Evolutionary conservation across 306 rosid genomes (phyloP).

Genomic region (Astragalus membranaceus): DNA sequence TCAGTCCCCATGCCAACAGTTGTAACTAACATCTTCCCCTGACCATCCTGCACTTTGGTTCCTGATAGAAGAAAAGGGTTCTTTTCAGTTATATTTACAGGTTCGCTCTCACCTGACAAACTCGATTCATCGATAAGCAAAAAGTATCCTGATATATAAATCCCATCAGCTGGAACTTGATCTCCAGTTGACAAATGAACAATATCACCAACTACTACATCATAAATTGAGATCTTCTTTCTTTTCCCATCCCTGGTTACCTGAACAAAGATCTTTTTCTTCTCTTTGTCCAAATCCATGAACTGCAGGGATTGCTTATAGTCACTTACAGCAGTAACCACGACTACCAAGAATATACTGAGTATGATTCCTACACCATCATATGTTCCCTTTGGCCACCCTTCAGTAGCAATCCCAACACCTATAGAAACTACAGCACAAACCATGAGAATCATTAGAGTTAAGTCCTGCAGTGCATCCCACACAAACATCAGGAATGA

Average conservation of each 20-base stretch:
- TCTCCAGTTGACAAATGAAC: slow-evolving; percentile 87
- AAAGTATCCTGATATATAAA: slow-evolving; percentile 64
- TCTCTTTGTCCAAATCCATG: slow-evolving; percentile 73
- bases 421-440: slow-evolving; percentile 82
- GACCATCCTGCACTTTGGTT: slow-evolving; percentile 94
- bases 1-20: slow-evolving; percentile 97
- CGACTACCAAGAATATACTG: slow-evolving; percentile 70
- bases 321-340: slow-evolving; percentile 88
- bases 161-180: slow-evolving; percentile 95
- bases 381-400: slow-evolving; percentile 83
- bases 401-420: slow-evolving; percentile 85
- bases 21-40: slow-evolving; percentile 84
- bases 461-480: slow-evolving; percentile 92
- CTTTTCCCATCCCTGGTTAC: slow-evolving; percentile 77
- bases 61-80: slow-evolving; percentile 92
- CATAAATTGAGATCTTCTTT: slow-evolving; percentile 63
- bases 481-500: slow-evolving; percentile 65
- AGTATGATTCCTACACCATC: slow-evolving; percentile 90
- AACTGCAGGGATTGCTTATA: slow-evolving; percentile 87
- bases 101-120: slow-evolving; percentile 96
- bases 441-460: slow-evolving; percentile 74
- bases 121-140: slow-evolving; percentile 84
- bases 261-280: slow-evolving; percentile 77
- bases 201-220: slow-evolving; percentile 83
- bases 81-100: slow-evolving; percentile 43